A percentile compares a stretch with the other conserved stretches of the same genome.
phyloP scores from a whole-genome alignment of 2,329 filamentous ascomycete species.

The Pseudogymnoascus sp. region DNA sequence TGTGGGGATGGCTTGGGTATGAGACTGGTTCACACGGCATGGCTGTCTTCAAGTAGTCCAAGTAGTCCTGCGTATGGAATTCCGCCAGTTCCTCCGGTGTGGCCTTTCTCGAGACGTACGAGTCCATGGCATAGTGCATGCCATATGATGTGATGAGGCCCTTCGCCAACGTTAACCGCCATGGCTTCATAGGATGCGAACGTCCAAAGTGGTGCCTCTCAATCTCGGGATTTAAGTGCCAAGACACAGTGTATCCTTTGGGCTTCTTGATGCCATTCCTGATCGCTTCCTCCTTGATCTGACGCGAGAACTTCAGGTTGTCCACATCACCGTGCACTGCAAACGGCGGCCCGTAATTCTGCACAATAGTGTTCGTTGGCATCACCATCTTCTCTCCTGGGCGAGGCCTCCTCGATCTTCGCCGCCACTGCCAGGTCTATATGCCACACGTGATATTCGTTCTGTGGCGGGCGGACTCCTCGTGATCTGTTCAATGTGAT shows the following conservation, averaged over 20 bases:
- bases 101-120: constrained; percentile 76
- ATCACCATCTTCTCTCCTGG: constrained; percentile 21
- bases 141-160: constrained; percentile 91
- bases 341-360: constrained; percentile 27
- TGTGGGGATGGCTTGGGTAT: constrained; percentile 65
- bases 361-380: constrained; percentile 24
- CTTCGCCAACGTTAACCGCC: constrained; percentile 92
- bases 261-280: constrained; percentile 69
- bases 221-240: constrained; percentile 89
- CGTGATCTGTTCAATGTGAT: neutral
- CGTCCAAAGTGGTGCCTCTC: constrained; percentile 96
- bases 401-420: constrained; percentile 2
- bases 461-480: neutral
- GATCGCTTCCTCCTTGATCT: constrained; percentile 28
- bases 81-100: constrained; percentile 79
- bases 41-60: constrained; percentile 76
- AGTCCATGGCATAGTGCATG: constrained; percentile 94
- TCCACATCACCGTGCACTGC: constrained; percentile 23
- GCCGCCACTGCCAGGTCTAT: neutral
- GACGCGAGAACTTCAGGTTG: constrained; percentile 21
- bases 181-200: constrained; percentile 98
- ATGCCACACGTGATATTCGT: constrained; percentile 1
- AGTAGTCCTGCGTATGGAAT: constrained; percentile 84
- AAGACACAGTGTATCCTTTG: constrained; percentile 84
- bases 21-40: constrained; percentile 54